These are phyloP conservation scores for Fonsecaea multimorphosa DNA, from an alignment of 2,329 filamentous ascomycete species.

Conservation along the genomic window DNA sequence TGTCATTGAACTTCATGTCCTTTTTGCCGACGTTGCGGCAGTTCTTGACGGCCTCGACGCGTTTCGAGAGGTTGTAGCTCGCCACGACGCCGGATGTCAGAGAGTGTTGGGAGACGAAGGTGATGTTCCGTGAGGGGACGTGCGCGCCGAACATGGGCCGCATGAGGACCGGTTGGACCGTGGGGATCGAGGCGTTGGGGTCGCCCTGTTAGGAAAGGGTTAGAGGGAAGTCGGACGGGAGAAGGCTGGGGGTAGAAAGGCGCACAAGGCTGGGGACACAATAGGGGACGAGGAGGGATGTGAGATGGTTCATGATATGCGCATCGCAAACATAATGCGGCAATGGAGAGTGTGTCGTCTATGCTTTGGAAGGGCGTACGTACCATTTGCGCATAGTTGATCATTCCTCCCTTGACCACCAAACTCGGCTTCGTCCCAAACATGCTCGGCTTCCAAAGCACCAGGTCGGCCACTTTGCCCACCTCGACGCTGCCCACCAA, in stretches of 20 bases:
- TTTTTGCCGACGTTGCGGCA: conserved; percentile 78
- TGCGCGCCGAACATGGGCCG: conserved; percentile 83
- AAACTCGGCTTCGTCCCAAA: conserved; percentile 86
- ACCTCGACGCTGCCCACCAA: conserved; percentile 85
- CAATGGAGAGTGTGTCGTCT: no score
- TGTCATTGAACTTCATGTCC: conserved; percentile 90
- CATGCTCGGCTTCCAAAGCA: conserved; percentile 81
- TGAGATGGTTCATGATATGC: no score
- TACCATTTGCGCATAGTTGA: conserved; percentile 84
- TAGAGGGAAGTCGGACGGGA: background rate
- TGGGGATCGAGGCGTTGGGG: conserved; percentile 83
- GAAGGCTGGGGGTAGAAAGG: background rate
- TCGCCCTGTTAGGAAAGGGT: conserved; percentile 64
- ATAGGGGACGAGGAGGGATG: background rate
- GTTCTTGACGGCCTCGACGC: conserved; percentile 77
- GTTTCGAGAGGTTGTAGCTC: conserved; percentile 77
- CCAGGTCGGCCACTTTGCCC: conserved; percentile 87
- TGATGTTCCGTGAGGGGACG: conserved; percentile 74
- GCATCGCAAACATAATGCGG: no score
- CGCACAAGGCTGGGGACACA: background rate
- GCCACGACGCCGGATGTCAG: conserved; percentile 70
- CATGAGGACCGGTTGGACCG: conserved; percentile 80
- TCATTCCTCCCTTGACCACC: conserved; percentile 87
- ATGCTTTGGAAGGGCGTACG: conserved; percentile 37
- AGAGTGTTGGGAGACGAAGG: conserved; percentile 80